Evolutionary conservation across 2,329 filamentous ascomycete species (phyloP), one percentile per base, ranked within the genome.

Genomic region (Cytospora mali): DNA sequence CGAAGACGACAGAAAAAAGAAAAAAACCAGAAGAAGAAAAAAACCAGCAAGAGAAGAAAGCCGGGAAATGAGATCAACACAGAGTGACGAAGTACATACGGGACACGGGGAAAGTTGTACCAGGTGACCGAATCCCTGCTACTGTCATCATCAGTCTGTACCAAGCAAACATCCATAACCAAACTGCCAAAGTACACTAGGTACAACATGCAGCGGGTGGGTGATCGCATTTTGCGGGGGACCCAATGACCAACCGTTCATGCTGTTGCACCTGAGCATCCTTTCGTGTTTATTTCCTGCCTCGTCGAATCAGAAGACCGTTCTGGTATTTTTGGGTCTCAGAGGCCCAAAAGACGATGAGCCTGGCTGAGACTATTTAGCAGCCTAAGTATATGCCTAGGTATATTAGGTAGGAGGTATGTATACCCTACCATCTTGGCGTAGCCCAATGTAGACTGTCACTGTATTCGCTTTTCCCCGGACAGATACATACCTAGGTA

Each of bases 81-180:
- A 39, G 16, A n/a, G 35, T 39, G 35, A 52, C 13, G 10, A 28
- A 46, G 33, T 13, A 50, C 25, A 29, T n/a, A 28, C 28, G 49
- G 35, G 33, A 53, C 50, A 50, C 46, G 50, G 54, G 31, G 39
- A 33, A 52, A 52, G 33, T 51, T 51, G 57, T 61, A 63, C 61
- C 61, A 63, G 61, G 42, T 63, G 61, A 63, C 57, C 57, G 25
- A 46, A 28, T 33, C 50, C 58, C 58, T 60, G 58, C 58, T 60
- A 39, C n/a, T 39, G 42, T 11, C 21, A 23, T 23, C n/a, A 46
- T 23, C 9, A 23, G 11, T 46, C 42, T 23, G 18, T n/a, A 52
- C 31, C 53, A 57, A 55, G 42, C 59, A 62, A 51, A 23, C 46
- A 50, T 46, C 28, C 33, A 42, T n/a, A 10, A 31, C 13, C 13